Base-by-base conservation (phyloP, 257 asterid species). In the Solanum bulbocastanum region DNA sequence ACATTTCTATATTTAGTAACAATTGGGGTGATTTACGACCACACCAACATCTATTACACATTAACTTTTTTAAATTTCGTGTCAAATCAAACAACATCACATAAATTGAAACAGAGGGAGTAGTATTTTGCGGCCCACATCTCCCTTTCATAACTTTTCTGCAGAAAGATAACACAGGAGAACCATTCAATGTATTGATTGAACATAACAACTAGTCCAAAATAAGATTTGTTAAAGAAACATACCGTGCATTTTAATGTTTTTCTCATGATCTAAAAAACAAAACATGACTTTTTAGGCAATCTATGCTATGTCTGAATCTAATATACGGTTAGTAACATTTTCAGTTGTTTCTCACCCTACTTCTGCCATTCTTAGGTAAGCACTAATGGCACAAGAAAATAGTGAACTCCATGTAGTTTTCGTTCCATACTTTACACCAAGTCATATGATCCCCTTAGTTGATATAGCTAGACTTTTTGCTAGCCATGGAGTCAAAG, bases 371-470 rank as follows among this genome's bases (percentile, higher is more conserved):
- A 32, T 33, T 69, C 20, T 30, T 30, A 69, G 39, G 22, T 69
- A 35, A 69, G 37, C 44, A 73, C 15, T 73, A 10, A 81, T 81
- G 85, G 20, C 42, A 18, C 30, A 16, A 18, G n/a, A 81, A 27
- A 49, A 81, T 18, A 25, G 68, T 30, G 22, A 82, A 68, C 90
- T 88, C 42, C 88, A 88, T 35, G 90, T 83, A 6, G 73, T 89
- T 20, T 89, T 89, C 36, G 32, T 91, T 25, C 90, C 93, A 35
- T 83, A 73, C 86, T 79, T 89, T 25, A 75, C 87, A 2, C 88
- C 89, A 44, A 89, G 91, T 82, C 93, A 91, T n/a, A 83, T 91
- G 66, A 88, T 91, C 36, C 91, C 91, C 8, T 83, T 88, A 11
- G 89, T 91, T 6, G 78, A 91, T 65, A 83, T 83, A 16, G 87